Evolutionary conservation across 108 stramenopile genomes (phyloP).

Genomic region (Tribonema minus): DNA sequence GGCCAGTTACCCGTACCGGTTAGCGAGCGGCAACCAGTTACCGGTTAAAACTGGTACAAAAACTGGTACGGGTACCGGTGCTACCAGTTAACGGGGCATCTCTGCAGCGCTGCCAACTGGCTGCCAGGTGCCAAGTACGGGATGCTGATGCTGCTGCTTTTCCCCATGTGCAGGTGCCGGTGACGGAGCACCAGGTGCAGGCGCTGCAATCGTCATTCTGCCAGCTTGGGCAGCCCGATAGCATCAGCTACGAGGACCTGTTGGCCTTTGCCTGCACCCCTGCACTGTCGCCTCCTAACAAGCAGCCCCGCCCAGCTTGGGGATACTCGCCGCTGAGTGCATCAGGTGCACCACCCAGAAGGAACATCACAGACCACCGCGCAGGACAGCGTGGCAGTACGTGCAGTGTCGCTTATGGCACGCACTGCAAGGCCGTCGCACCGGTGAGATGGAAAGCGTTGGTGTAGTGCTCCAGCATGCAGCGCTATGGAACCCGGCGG

Average conservation of each 20-base stretch:
- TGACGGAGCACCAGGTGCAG: constrained; percentile 37
- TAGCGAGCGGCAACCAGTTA: too few relatives aligned
- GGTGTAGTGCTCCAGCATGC: too few relatives aligned
- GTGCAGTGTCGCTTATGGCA: neutral
- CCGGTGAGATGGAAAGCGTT: too few relatives aligned
- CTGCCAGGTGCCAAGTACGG: too few relatives aligned
- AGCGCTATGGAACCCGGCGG: too few relatives aligned
- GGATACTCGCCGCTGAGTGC: neutral
- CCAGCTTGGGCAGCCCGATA: constrained; percentile 28
- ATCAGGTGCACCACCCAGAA: neutral
- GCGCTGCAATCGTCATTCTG: constrained; percentile 25
- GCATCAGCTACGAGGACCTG: constrained; percentile 32
- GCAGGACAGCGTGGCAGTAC: neutral
- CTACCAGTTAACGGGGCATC: too few relatives aligned
- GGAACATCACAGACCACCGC: neutral
- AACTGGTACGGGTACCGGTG: too few relatives aligned
- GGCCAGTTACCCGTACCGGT: too few relatives aligned
- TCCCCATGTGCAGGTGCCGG: constrained; percentile 4
- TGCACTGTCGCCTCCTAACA: neutral
- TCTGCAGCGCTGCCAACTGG: too few relatives aligned
- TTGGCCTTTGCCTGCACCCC: constrained; percentile 21
- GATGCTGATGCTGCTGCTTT: too few relatives aligned
- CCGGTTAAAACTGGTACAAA: too few relatives aligned
- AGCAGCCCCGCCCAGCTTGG: neutral
- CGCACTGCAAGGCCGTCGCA: neutral